A percentile compares a stretch with the other conserved stretches of the same genome.
Conservation (phyloP, 2,329 filamentous ascomycete species). For the Neopestalotiopsis sp. region DNA sequence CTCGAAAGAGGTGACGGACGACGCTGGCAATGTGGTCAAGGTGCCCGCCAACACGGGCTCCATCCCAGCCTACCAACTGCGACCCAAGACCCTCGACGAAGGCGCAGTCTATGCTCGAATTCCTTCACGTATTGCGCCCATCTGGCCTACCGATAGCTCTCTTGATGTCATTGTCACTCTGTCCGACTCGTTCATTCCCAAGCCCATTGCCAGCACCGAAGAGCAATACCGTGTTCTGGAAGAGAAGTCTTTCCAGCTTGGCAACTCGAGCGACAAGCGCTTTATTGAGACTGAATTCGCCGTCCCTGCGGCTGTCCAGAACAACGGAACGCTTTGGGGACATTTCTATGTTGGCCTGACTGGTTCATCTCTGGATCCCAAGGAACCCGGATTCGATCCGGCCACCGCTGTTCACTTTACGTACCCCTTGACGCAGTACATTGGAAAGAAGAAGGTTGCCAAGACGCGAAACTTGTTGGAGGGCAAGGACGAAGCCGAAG, state of each 20-base stretch:
- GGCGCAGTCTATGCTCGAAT: constrained; percentile 68
- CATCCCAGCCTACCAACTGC: constrained; percentile 69
- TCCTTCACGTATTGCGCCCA: constrained; percentile 78
- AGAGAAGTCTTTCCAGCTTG: constrained; percentile 80
- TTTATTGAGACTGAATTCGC: constrained; percentile 77
- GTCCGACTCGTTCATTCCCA: constrained; percentile 74
- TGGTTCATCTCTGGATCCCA: constrained; percentile 79
- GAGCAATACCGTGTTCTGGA: constrained; percentile 75
- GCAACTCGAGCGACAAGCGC: constrained; percentile 80
- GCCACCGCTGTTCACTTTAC: constrained; percentile 82
- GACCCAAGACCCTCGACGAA: constrained; percentile 65
- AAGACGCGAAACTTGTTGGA: constrained; percentile 91
- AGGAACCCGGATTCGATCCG: constrained; percentile 72
- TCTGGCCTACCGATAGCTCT: constrained; percentile 81
- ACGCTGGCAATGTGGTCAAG: constrained; percentile 57
- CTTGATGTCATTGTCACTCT: constrained; percentile 88
- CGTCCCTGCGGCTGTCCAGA: constrained; percentile 80
- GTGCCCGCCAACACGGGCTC: constrained; percentile 59
- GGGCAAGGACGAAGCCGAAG: constrained; percentile 52
- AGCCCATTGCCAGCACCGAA: constrained; percentile 68
- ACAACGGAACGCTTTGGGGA: constrained; percentile 92
- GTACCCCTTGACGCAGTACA: constrained; percentile 85
- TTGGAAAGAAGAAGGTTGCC: constrained; percentile 85
- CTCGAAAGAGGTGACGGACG: constrained; percentile 54
- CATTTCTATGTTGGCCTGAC: constrained; percentile 88